phyloP scores from a whole-genome alignment of 208 protist genomes.

The Trichomonas gallinae region DNA sequence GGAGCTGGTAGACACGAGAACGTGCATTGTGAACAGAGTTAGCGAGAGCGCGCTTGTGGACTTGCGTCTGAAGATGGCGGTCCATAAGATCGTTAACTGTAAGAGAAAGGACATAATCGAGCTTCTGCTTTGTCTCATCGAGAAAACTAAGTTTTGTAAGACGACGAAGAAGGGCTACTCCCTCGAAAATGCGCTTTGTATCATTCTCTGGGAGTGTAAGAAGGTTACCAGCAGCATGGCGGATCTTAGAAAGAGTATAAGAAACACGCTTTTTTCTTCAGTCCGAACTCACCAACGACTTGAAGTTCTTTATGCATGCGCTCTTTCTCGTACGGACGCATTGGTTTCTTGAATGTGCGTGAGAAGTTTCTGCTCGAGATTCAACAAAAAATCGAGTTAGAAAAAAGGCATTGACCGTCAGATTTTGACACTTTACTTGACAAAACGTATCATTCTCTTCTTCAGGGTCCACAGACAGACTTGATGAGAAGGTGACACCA shows the following conservation, averaged over 20 bases:
- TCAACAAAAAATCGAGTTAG: neutral
- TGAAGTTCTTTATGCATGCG: constrained; percentile 97
- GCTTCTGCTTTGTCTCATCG: constrained; percentile 87
- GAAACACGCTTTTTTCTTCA: constrained; percentile 97
- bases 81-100: constrained; percentile 94
- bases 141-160: constrained; percentile 92
- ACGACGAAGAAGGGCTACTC: constrained; percentile 90
- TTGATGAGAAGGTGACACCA: too few relatives aligned
- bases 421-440: too few relatives aligned
- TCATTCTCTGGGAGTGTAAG: constrained; percentile 96
- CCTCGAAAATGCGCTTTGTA: constrained; percentile 81
- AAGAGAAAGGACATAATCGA: constrained; percentile 99
- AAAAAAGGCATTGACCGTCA: too few relatives aligned
- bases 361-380: constrained; percentile 65
- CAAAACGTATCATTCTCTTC: too few relatives aligned
- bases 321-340: constrained; percentile 98
- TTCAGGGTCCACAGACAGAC: too few relatives aligned
- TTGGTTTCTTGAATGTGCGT: constrained; percentile 83
- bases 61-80: constrained; percentile 95
- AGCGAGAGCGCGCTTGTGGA: constrained; percentile 90
- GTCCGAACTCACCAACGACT: constrained; percentile 85
- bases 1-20: constrained; percentile 91
- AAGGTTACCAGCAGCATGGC: constrained; percentile 87
- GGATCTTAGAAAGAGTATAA: constrained; percentile 92
- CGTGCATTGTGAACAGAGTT: constrained; percentile 99